Percentiles rank a stretch among this genome's conserved stretches.
Evolutionary conservation across 1,284 basidiomycete species (phyloP).

Genomic region (Vanrija sp.): DNA sequence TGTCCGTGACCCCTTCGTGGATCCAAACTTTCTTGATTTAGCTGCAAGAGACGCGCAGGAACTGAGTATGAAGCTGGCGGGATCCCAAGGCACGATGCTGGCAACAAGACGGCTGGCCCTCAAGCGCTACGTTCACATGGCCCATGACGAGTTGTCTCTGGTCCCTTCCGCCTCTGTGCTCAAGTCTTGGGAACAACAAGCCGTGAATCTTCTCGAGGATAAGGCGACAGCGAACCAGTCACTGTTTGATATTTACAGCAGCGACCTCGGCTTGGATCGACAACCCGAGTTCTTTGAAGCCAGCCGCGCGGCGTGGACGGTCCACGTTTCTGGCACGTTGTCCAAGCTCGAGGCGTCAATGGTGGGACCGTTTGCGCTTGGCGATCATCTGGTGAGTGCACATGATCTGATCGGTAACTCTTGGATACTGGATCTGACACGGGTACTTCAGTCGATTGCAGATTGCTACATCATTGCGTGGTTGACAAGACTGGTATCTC

Average conservation of each 20-base stretch:
- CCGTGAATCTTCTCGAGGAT: constrained; percentile 48
- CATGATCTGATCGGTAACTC: not conserved
- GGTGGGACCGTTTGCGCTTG: constrained; percentile 67
- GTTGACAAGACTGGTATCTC: constrained; percentile 61
- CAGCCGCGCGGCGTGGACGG: constrained; percentile 51
- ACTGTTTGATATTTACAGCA: constrained; percentile 45
- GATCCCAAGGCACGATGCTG: constrained; percentile 50
- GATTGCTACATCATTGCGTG: constrained; percentile 77
- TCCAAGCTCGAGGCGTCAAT: constrained; percentile 58
- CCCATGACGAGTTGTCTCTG: constrained; percentile 32
- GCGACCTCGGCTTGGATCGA: constrained; percentile 28
- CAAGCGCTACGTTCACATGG: constrained; percentile 52
- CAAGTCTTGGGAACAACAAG: not conserved
- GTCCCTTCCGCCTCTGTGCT: not conserved
- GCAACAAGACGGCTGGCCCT: constrained; percentile 57
- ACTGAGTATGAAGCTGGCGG: constrained; percentile 35
- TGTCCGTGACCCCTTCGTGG: constrained; percentile 56
- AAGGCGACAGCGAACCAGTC: constrained; percentile 45
- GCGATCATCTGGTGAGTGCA: constrained; percentile 52
- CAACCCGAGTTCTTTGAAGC: constrained; percentile 46
- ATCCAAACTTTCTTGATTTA: constrained; percentile 53
- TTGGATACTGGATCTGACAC: not conserved
- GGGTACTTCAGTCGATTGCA: constrained; percentile 62
- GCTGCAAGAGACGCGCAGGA: constrained; percentile 42
- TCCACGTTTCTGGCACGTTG: constrained; percentile 53